phyloP scores from a whole-genome alignment of 768 basidiomycete genomes.

The Tulasnella sp. region DNA sequence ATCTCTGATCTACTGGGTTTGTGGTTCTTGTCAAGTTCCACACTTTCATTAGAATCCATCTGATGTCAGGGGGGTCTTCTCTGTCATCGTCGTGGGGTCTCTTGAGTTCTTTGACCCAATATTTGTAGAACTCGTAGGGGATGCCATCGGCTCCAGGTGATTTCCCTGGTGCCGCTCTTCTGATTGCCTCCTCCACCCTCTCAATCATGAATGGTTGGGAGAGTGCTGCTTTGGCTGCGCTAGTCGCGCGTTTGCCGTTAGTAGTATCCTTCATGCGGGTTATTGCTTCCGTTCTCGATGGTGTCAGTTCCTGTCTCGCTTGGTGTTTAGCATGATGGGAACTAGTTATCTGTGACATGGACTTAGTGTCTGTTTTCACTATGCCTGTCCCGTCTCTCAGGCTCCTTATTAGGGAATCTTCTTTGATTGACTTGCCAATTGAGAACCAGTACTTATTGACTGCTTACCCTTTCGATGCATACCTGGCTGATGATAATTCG shows the following conservation, averaged over 20 bases:
- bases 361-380: too few species aligned
- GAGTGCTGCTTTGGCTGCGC: not conserved
- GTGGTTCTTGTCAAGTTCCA: not conserved
- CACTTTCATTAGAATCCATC: not conserved
- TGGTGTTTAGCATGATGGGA: too few species aligned
- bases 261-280: too few species aligned
- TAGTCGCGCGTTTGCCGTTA: not conserved
- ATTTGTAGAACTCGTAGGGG: conserved; percentile 24
- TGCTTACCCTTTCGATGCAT: not conserved
- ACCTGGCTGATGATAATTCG: not conserved
- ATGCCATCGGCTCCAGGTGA: conserved; percentile 13
- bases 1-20: not conserved
- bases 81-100: not conserved
- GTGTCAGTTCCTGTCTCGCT: too few species aligned
- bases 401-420: not conserved
- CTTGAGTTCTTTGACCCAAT: not conserved
- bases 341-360: too few species aligned
- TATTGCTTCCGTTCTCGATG: too few species aligned
- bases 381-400: too few species aligned
- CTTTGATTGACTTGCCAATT: not conserved
- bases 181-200: not conserved
- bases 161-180: not conserved
- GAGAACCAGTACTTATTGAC: conserved; percentile 20
- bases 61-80: not conserved
- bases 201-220: too few species aligned